Percentiles rank a stretch among this genome's conserved stretches.
Evolutionary conservation across 73 alveolate genomes (phyloP).

Genomic region (Durusdinium trenchii): DNA sequence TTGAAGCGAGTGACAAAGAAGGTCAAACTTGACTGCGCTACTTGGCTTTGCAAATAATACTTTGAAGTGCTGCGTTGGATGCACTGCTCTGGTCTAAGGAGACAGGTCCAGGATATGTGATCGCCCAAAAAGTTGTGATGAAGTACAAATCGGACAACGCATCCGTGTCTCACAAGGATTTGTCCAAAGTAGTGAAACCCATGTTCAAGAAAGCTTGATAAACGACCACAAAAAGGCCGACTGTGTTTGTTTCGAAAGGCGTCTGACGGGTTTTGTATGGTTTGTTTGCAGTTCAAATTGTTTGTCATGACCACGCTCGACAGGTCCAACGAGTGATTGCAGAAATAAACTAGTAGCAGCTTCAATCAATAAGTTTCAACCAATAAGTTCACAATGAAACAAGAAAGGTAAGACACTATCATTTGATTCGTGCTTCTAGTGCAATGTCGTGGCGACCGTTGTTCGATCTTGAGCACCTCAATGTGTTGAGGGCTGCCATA

Average conservation of each 20-base stretch:
- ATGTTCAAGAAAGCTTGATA: neutral
- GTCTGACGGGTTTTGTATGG: neutral
- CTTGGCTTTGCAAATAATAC: neutral
- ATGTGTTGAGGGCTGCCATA: neutral
- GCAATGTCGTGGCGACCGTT: conserved; percentile 10
- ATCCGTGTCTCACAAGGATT: neutral
- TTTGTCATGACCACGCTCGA: neutral
- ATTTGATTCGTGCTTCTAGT: neutral
- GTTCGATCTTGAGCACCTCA: neutral
- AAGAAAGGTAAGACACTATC: neutral
- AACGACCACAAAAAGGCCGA: neutral
- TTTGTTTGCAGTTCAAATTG: neutral
- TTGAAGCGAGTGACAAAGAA: neutral
- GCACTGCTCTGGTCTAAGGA: neutral
- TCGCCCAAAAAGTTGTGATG: neutral
- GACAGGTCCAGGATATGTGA: neutral
- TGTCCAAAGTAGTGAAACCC: neutral
- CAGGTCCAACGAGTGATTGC: neutral
- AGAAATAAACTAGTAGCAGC: neutral
- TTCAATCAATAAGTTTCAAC: neutral
- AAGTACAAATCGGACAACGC: neutral
- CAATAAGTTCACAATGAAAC: neutral
- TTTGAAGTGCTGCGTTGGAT: neutral
- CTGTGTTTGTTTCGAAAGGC: neutral
- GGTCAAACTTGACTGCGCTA: neutral